Conservation (phyloP, 495 filamentous ascomycete genomes). For the Lasiosphaeris hirsuta region DNA sequence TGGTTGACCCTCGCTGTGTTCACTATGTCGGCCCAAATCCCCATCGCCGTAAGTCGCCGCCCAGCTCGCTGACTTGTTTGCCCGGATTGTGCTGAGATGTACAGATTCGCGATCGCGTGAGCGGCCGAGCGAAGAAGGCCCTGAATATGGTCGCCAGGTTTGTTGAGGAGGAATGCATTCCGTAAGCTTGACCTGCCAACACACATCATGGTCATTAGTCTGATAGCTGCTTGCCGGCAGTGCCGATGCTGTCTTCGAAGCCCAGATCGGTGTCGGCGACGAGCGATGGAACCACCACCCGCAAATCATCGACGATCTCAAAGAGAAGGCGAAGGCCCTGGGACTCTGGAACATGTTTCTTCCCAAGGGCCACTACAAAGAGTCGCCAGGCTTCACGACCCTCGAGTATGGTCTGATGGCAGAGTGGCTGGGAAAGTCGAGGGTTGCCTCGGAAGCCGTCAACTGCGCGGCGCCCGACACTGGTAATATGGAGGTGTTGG, state of each 20-base stretch:
- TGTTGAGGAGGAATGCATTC: conserved; percentile 93
- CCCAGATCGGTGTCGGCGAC: conserved; percentile 73
- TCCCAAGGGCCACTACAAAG: conserved; percentile 87
- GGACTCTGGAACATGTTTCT: conserved; percentile 99
- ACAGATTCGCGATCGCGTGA: conserved; percentile 59
- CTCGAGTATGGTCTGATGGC: conserved; percentile 93
- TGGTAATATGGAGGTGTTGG: conserved; percentile 93
- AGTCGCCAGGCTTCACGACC: conserved; percentile 88
- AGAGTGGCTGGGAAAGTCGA: conserved; percentile 78
- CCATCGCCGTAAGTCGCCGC: conserved; percentile 56
- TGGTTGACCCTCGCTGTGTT: background rate
- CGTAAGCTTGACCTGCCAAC: conserved; percentile 40
- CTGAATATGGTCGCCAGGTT: conserved; percentile 78
- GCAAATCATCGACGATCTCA: conserved; percentile 79
- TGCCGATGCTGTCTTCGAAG: conserved; percentile 71
- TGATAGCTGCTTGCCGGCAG: conserved; percentile 20
- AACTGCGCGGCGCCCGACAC: conserved; percentile 92
- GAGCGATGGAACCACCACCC: conserved; percentile 76
- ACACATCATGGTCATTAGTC: conserved; percentile 8
- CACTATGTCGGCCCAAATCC: conserved; percentile 64
- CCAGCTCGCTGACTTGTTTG: background rate
- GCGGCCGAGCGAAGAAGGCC: conserved; percentile 74
- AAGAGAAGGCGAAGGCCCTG: conserved; percentile 75
- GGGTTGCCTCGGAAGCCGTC: conserved; percentile 77
- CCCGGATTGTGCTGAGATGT: conserved; percentile 26